A percentile compares a stretch with the other conserved stretches of the same genome.
These are phyloP conservation scores for Rhytidiadelphus loreus DNA, from an alignment of 225 moss, liverwort and hornwort species.

Conservation along the genomic window DNA sequence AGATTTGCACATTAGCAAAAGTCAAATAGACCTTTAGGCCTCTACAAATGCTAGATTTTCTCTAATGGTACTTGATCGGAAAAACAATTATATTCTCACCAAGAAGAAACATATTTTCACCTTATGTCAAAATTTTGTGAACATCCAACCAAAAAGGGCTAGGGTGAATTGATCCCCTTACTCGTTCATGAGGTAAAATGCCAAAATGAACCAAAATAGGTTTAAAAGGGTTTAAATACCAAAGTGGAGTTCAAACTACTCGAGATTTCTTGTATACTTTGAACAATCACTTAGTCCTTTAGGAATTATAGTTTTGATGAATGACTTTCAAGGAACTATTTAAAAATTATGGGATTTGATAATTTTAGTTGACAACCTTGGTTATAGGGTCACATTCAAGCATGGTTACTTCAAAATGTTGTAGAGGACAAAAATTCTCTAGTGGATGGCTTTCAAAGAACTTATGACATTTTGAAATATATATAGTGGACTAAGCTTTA, in stretches of 20 bases:
- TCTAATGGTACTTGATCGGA: rapidly evolving
- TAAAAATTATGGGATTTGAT: background rate
- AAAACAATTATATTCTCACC: background rate
- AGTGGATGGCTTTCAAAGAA: background rate
- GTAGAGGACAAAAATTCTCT: rapidly evolving
- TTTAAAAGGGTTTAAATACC: no score
- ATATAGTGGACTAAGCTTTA: background rate
- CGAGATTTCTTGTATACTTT: background rate
- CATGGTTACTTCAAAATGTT: background rate
- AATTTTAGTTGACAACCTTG: background rate
- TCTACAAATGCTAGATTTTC: no score
- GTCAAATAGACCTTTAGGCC: no score
- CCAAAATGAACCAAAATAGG: no score
- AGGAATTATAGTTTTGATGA: no score
- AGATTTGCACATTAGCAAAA: no score
- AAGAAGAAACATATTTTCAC: background rate
- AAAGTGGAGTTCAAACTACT: no score
- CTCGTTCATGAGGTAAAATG: no score
- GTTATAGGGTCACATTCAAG: background rate
- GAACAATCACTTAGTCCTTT: background rate
- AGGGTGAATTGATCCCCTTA: no score
- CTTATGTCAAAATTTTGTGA: background rate
- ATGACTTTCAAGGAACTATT: background rate
- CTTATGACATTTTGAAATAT: background rate
- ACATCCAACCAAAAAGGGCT: background rate